phyloP scores from a whole-genome alignment of 1,284 basidiomycete species.

The Athelia psychrophila region DNA sequence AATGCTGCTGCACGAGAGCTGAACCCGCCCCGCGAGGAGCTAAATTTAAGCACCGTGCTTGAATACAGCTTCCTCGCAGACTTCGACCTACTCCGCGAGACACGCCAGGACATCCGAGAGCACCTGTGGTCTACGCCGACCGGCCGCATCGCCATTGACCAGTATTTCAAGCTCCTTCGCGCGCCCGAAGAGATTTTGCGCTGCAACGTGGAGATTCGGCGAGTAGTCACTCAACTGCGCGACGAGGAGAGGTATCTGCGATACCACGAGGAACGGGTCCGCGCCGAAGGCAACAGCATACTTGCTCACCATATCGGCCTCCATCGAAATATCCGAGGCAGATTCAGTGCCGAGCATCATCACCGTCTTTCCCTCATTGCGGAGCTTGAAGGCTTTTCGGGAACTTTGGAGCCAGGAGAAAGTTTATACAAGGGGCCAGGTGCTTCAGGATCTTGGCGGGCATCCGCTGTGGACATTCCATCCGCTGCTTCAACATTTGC shows the following conservation, averaged over 20 bases:
- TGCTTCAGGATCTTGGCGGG: background rate
- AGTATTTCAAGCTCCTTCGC: conserved; percentile 17
- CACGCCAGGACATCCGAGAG: conserved; percentile 18
- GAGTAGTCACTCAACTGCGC: conserved; percentile 21
- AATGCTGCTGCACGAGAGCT: conserved; percentile 12
- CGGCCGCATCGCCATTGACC: conserved; percentile 16
- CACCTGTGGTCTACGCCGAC: conserved; percentile 21
- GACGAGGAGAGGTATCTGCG: conserved; percentile 17
- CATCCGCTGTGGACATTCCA: no score
- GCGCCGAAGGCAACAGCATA: background rate
- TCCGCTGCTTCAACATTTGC: no score
- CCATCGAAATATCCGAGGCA: conserved; percentile 1
- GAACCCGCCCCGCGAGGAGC: conserved; percentile 13
- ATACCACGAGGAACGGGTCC: background rate
- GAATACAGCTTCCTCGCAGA: conserved; percentile 23
- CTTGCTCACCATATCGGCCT: conserved; percentile 5
- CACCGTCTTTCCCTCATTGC: background rate
- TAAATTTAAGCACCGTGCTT: conserved; percentile 17
- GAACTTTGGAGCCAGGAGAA: no score
- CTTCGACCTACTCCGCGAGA: conserved; percentile 22
- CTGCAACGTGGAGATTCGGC: conserved; percentile 20
- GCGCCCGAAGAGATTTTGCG: conserved; percentile 24
- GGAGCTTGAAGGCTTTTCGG: conserved; percentile 10
- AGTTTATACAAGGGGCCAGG: no score
- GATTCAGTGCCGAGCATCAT: conserved; percentile 3